phyloP scores from a whole-genome alignment of 2,329 filamentous ascomycete genomes.

The Nemania sp. region DNA sequence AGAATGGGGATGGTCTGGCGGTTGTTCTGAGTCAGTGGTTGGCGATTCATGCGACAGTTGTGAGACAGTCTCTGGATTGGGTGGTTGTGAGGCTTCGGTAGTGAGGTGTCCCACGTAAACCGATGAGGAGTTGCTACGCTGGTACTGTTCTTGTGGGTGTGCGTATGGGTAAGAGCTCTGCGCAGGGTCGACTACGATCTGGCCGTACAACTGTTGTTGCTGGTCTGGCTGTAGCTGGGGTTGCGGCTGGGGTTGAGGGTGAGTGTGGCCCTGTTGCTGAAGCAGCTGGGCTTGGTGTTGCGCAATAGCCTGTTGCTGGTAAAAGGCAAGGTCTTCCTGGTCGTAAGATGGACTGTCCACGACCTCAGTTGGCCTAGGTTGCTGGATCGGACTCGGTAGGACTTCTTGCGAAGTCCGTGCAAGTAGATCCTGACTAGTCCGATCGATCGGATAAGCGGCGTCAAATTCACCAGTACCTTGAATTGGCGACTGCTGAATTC shows the following conservation, averaged over 20 bases:
- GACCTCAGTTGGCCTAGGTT: slow-evolving; percentile 60
- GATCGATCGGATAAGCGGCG: slow-evolving; percentile 53
- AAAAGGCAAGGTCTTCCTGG: slow-evolving; percentile 59
- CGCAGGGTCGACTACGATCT: slow-evolving; percentile 56
- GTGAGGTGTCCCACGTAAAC: slow-evolving; percentile 48
- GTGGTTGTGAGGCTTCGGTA: slow-evolving; percentile 53
- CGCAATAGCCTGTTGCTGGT: slow-evolving; percentile 54
- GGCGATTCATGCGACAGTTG: slow-evolving; percentile 73
- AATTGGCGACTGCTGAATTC: slow-evolving; percentile 58
- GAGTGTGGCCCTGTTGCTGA: slow-evolving; percentile 38
- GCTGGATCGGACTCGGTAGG: slow-evolving; percentile 60
- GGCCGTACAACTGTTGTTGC: slow-evolving; percentile 51
- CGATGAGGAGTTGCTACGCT: slow-evolving; percentile 45
- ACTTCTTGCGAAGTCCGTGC: slow-evolving; percentile 57
- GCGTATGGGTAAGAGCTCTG: slow-evolving; percentile 55
- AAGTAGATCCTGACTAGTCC: slow-evolving; percentile 56
- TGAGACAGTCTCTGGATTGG: slow-evolving; percentile 70
- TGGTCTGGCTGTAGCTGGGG: slow-evolving; percentile 51
- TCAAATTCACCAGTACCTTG: slow-evolving; percentile 59
- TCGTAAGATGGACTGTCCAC: slow-evolving; percentile 60
- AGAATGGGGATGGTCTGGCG: slow-evolving; percentile 57
- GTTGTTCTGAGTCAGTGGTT: slow-evolving; percentile 62
- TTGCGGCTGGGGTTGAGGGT: slow-evolving; percentile 20
- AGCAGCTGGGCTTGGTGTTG: slow-evolving; percentile 43
- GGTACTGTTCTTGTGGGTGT: slow-evolving; percentile 49